Percentiles rank a stretch among this genome's conserved stretches.
These are phyloP conservation scores for Teratosphaeriaceae sp. DNA, from an alignment of 2,329 filamentous ascomycete genomes.

Conservation along the genomic window DNA sequence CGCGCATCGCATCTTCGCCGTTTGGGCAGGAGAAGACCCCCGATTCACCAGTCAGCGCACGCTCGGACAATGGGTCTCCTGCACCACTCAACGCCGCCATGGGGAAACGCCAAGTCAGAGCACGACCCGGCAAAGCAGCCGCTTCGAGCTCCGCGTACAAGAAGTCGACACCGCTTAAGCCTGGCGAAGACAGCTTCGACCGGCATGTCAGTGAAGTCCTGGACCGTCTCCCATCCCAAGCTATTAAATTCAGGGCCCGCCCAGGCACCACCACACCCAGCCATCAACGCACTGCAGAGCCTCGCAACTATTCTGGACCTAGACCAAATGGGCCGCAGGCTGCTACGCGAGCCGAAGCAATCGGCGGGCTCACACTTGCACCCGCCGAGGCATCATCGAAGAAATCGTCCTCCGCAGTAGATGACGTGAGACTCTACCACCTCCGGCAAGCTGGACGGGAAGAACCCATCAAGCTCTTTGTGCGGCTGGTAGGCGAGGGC, in stretches of 20 bases:
- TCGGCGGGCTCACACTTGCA: constrained; percentile 21
- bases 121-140: neutral
- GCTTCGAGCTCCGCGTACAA: neutral
- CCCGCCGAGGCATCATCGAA: constrained; percentile 31
- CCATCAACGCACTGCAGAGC: constrained; percentile 13
- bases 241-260: constrained; percentile 64
- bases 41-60: constrained; percentile 5
- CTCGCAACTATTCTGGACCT: constrained; percentile 13
- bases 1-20: neutral
- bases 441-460: constrained; percentile 77
- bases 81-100: constrained; percentile 40
- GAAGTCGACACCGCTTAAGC: constrained; percentile 2
- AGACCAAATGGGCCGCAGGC: constrained; percentile 16
- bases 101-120: constrained; percentile 31
- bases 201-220: constrained; percentile 31
- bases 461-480: constrained; percentile 88
- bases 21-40: constrained; percentile 3
- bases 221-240: constrained; percentile 50
- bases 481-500: constrained; percentile 85
- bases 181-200: constrained; percentile 50
- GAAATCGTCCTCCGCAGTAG: constrained; percentile 16
- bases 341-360: too few relatives aligned
- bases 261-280: constrained; percentile 35
- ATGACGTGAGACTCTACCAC: constrained; percentile 86
- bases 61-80: constrained; percentile 1